These are phyloP conservation scores for Coemansia sp. DNA, from an alignment of 192 early-diverging fungal genomes.

Conservation along the genomic window DNA sequence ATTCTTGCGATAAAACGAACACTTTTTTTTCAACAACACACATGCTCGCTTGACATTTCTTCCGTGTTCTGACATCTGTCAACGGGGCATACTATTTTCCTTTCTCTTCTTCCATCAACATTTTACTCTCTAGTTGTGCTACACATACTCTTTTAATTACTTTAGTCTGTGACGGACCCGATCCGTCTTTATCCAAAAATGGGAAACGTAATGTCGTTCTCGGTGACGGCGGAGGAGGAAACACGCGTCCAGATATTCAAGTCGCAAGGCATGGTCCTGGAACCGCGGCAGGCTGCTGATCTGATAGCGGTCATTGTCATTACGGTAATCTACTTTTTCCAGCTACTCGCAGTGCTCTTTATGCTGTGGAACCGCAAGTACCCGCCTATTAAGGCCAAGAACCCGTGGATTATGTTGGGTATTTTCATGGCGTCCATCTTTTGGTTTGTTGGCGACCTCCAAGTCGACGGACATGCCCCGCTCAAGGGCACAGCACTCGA, in stretches of 20 bases:
- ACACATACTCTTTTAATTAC: not conserved
- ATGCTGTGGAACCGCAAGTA: constrained; percentile 52
- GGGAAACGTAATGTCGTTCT: constrained; percentile 36
- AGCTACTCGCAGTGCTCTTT: constrained; percentile 31
- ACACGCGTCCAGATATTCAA: constrained; percentile 13
- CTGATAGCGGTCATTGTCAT: constrained; percentile 15
- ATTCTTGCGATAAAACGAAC: not conserved
- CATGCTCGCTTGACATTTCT: not conserved
- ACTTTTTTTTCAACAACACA: not conserved
- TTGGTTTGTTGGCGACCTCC: constrained; percentile 55
- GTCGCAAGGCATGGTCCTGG: not conserved
- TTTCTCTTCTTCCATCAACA: not conserved
- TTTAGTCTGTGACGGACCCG: not conserved
- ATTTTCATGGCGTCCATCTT: constrained; percentile 34
- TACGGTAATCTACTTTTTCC: constrained; percentile 20
- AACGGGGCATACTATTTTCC: not conserved
- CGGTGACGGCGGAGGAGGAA: constrained; percentile 24
- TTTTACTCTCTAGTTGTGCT: not conserved
- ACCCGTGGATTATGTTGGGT: constrained; percentile 40
- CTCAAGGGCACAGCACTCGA: constrained; percentile 15
- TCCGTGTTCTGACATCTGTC: not conserved
- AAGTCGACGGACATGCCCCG: constrained; percentile 47
- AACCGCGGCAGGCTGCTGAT: constrained; percentile 33
- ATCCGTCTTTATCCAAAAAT: not conserved
- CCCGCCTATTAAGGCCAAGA: constrained; percentile 58